Base-by-base conservation (phyloP, 768 basidiomycete species). In the Panaeolus papilionaceus region DNA sequence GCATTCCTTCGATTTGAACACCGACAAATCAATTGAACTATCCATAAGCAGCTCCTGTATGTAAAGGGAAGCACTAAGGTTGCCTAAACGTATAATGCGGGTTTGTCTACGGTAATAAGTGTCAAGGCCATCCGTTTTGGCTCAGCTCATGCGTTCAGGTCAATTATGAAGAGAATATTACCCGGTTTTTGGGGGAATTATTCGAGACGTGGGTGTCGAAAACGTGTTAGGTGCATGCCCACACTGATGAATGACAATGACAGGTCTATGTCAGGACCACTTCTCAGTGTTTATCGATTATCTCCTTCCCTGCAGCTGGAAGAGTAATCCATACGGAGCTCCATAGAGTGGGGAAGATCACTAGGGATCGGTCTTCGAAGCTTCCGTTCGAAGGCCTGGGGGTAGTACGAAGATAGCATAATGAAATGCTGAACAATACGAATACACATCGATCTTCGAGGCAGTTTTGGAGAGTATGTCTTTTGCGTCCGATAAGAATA, bases 1-100 rank as follows among this genome's bases (percentile, higher is more conserved):
- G 54, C 54, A n/a, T 58, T 58, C 28, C 54, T 58, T 14, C 16
- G 28, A 58, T 58, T 58, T 33, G 54, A 58, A 58, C 28, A 33
- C 54, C 54, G 28, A 28, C 28, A 58, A 58, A 33, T 33, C 28
- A 33, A 58, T 58, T 33, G 54, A 58, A 28, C 11, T 4, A 18
- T 33, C 26, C 54, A 58, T 11, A 58, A 33, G 4, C 26, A 58
- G 54, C 16, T 58, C 14, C 28, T 14, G 12, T 9, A 58, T 58
- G 28, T 58, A 58, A 33, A 28, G 10, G 26, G 54, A 58, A 12
- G 54, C 4, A 7, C 33, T 33, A 12, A 58, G 6, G 5, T 12
- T 33, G 26, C 54, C 54, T 58, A 4, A 58, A 49, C 11, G 10
- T 40, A 40, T 40, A 40, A 10, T 40, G 3, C 14, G 2, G 42